Evolutionary conservation across 306 rosid species (phyloP).

Genomic region (Nissolia schottii): DNA sequence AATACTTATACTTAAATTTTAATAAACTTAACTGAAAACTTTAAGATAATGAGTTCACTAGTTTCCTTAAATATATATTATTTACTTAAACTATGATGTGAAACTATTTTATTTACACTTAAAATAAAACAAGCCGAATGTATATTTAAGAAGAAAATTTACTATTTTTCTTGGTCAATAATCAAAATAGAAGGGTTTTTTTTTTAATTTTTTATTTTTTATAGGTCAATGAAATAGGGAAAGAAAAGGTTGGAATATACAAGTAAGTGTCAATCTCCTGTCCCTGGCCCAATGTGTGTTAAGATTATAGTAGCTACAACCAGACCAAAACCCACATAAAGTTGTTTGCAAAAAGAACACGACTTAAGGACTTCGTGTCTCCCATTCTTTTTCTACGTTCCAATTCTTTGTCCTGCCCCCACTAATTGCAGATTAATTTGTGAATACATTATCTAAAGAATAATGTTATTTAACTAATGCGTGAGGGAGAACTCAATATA

Average conservation of each 20-base stretch:
- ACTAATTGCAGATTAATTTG: background rate
- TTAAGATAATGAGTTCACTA: too few species aligned
- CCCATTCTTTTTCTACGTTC: background rate
- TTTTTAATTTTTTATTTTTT: background rate
- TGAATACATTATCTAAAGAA: too few species aligned
- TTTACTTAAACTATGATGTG: too few species aligned
- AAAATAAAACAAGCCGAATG: background rate
- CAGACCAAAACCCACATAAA: constrained; percentile 7
- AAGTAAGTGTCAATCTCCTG: background rate
- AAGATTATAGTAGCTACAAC: background rate
- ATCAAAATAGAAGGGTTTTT: background rate
- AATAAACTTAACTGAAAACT: too few species aligned
- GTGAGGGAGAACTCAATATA: too few species aligned
- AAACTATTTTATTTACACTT: too few species aligned
- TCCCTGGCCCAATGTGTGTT: constrained; percentile 24
- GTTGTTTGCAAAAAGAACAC: constrained; percentile 19
- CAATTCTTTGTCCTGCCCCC: background rate
- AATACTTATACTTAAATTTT: too few species aligned
- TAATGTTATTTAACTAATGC: too few species aligned
- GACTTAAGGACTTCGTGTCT: constrained; percentile 7
- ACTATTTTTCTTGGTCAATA: background rate
- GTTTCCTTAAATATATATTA: too few species aligned
- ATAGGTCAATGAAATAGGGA: background rate
- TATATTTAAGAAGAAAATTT: background rate
- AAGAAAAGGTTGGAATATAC: background rate